Base-by-base conservation (phyloP, 2,329 filamentous ascomycete species). In the Colletotrichum salicis region DNA sequence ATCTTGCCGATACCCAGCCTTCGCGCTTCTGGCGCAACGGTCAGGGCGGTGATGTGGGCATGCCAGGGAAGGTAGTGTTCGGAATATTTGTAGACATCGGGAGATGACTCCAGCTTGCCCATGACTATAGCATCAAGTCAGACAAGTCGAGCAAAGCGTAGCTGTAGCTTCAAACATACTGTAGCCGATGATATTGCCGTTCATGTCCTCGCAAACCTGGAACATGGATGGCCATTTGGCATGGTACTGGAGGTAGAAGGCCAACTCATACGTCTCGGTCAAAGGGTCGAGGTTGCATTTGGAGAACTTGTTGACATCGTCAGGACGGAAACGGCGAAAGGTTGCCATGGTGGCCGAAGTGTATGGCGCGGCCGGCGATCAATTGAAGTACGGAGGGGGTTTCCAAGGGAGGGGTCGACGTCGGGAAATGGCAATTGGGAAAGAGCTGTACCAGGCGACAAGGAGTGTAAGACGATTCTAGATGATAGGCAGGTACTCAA, bases 61-160 rank as follows among this genome's bases (percentile, higher is more conserved):
- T 99, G 96, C 94, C 95, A 98, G n/a, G 96, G 96, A n/a, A 97
- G 92, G 84, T 97, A 97, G 84, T 98, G 95, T 78, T 92, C 88
- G 61, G 94, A 96, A 78, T 91, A 91, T 71, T 90, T 88, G 80
- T 93, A 89, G 64, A 91, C 90, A 56, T 93, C 86, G 19, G 93
- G 92, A 66, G 94, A 97, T 74, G 94, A 92, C 85, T 98, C 96
- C 72, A 97, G 89, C 85, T 99, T 99, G 79, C 96, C 96, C 90
- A 99, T 97, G 80, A 99, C 95, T 97, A 75, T 64, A 73, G 56
- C 19, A 60, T 66, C 65, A 70, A 48, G 77, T 79, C 63, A 80
- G 81, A 71, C 74, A 75, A 67, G 37, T 60, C 70, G 64, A 41
- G 57, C 27, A 48, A 73, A 61, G 45, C 54, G 63, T 31, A 67